Evolutionary conservation across 1,284 basidiomycete species (phyloP).

Genomic region (Vanrija humicola): DNA sequence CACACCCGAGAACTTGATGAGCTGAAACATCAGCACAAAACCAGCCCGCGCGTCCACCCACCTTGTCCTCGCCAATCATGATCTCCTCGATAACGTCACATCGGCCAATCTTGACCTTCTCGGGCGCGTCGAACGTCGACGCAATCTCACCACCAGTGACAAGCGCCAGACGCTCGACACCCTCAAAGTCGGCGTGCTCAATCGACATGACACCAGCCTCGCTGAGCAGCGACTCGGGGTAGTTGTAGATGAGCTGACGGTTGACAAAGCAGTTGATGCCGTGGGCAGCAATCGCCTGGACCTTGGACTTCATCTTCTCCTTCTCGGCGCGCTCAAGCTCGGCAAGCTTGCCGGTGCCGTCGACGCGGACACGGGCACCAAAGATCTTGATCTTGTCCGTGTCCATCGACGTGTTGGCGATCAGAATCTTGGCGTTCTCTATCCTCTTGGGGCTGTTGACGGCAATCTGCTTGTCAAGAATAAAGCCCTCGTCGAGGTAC

Average conservation of each 20-base stretch:
- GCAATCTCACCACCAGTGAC: slow-evolving; percentile 98
- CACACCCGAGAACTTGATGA: slow-evolving; percentile 99
- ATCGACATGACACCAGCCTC: slow-evolving; percentile 95
- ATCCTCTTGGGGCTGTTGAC: slow-evolving; percentile 92
- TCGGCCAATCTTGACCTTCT: slow-evolving; percentile 85
- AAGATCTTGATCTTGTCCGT: slow-evolving; percentile 99
- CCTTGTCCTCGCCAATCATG: slow-evolving; percentile 99
- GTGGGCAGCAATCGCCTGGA: slow-evolving; percentile 87
- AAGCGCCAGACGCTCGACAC: slow-evolving; percentile 90
- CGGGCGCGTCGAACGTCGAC: slow-evolving; percentile 89
- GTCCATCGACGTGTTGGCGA: slow-evolving; percentile 99
- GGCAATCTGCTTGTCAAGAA: slow-evolving; percentile 94
- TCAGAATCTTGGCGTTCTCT: slow-evolving; percentile 93
- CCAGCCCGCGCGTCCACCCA: slow-evolving; percentile 41
- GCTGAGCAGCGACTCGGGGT: slow-evolving; percentile 88
- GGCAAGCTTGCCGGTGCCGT: slow-evolving; percentile 91
- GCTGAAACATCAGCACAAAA: slow-evolving; percentile 51
- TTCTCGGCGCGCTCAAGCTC: slow-evolving; percentile 95
- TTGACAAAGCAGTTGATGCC: slow-evolving; percentile 99
- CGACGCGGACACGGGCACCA: slow-evolving; percentile 92
- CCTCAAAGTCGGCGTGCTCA: slow-evolving; percentile 99
- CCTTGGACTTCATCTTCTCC: slow-evolving; percentile 99
- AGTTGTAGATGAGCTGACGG: slow-evolving; percentile 98
- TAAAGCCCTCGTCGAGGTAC: slow-evolving; percentile 98
- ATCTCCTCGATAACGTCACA: slow-evolving; percentile 98